phyloP scores from a whole-genome alignment of 164 flowering plant genomes.

The Dillenia turbinata region DNA sequence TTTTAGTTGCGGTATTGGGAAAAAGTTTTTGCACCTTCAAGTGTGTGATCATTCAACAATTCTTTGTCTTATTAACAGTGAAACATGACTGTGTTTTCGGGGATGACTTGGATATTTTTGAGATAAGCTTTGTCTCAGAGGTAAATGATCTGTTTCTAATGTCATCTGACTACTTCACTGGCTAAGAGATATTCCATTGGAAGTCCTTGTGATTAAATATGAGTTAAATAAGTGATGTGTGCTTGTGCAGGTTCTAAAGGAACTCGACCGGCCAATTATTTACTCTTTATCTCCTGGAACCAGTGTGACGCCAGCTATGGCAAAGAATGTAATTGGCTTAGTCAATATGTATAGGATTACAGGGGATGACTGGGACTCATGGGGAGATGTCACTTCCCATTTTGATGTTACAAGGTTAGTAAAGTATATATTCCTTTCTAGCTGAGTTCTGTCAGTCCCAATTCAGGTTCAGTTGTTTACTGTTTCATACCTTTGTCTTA shows the following conservation, averaged over 20 bases:
- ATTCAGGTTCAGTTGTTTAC: background rate
- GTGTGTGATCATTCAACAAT: background rate
- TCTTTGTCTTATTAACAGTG: slow-evolving; percentile 41
- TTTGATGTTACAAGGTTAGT: slow-evolving; percentile 72
- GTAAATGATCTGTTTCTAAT: slow-evolving; percentile 25
- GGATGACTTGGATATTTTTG: slow-evolving; percentile 63
- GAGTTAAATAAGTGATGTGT: background rate
- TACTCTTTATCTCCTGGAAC: slow-evolving; percentile 92
- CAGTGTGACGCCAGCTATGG: slow-evolving; percentile 78
- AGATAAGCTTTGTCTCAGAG: slow-evolving; percentile 73
- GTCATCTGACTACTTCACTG: background rate
- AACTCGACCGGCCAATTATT: slow-evolving; percentile 58
- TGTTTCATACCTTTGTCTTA: background rate
- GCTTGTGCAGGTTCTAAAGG: slow-evolving; percentile 49
- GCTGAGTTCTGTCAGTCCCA: background rate
- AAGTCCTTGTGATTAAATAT: background rate
- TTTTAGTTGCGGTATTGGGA: no score
- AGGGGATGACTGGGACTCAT: slow-evolving; percentile 91
- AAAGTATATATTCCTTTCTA: background rate
- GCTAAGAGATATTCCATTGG: background rate
- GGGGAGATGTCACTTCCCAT: slow-evolving; percentile 76
- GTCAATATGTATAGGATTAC: slow-evolving; percentile 91
- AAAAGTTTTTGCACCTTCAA: no score
- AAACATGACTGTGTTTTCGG: slow-evolving; percentile 97
- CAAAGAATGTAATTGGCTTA: slow-evolving; percentile 44